Base-by-base conservation (phyloP, 305 asterid species). In the Striga hermonthica region DNA sequence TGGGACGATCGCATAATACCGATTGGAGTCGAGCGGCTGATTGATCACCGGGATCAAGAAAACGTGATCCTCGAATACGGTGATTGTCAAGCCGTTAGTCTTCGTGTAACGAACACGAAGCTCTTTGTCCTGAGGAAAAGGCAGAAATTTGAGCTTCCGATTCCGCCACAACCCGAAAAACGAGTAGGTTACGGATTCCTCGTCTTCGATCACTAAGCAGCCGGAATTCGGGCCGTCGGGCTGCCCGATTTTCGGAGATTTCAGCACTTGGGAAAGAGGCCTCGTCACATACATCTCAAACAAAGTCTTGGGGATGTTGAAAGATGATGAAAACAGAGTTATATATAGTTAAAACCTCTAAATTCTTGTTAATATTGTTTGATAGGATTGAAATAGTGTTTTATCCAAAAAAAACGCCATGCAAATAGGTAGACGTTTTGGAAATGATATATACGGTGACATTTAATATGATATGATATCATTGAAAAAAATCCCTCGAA, bases 41-140 rank as follows among this genome's bases (percentile, higher is more conserved):
- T 78, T 68, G 55, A 87, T 80, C 71, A 81, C 76, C 2, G 94
- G 94, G 11, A 90, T 72, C 45, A 87, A 50, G 67, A 76, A 60
- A 57, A 79, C 72, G 0, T 73, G 73, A 12, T 87, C 35, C 1
- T 3, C 9, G 4, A 68, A 54, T 35, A 39, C 40, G 0, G 4
- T 0, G 0, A 1, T 0, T 11, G 0, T 0, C 6, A 74, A 34
- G 6, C 59, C 59, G n/a, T 4, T 22, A 12, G 7, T 9, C 15
- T 12, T 28, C 14, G 60, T 55, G 60, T 55, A 78, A 4, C 4
- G 52, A 55, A 85, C 74, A 1, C 56, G 60, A 43, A 83, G 63
- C 48, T 81, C 77, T 72, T 82, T 87, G 87, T 83, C 75, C 55
- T 85, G 95, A 57, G 95, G 95, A 67, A 86, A 73, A n/a, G 92